These are phyloP conservation scores for Penicillium arizonense DNA, from an alignment of 495 filamentous ascomycete genomes.

Conservation along the genomic window DNA sequence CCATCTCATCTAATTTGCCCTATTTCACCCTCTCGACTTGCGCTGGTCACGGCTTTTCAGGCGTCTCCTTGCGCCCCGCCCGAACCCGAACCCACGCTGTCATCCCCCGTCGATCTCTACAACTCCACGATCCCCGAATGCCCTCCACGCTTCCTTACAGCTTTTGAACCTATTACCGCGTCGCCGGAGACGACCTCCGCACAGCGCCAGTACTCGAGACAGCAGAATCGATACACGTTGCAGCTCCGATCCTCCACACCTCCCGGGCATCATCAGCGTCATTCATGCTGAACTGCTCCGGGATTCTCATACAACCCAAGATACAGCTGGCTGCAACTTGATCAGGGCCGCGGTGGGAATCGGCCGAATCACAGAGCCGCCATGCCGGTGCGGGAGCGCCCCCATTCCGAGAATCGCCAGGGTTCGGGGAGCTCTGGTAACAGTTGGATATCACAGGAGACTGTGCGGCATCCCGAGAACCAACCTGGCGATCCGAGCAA, in stretches of 20 bases:
- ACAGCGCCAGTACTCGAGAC: conserved; percentile 16
- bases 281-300: conserved; percentile 25
- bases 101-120: not conserved
- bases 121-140: not conserved
- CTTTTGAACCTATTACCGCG: not conserved
- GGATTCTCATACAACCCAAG: conserved; percentile 6
- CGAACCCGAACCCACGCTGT: not conserved
- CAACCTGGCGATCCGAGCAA: conserved; percentile 18
- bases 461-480: conserved; percentile 34
- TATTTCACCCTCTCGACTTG: not conserved
- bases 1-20: not conserved
- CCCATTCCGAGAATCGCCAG: conserved; percentile 36
- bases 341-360: conserved; percentile 17
- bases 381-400: conserved; percentile 37
- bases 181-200: conserved; percentile 16
- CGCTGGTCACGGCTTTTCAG: not conserved
- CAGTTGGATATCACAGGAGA: conserved; percentile 47
- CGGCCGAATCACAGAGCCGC: conserved; percentile 17
- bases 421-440: conserved; percentile 45
- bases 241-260: conserved; percentile 8
- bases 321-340: conserved; percentile 23
- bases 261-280: conserved; percentile 3
- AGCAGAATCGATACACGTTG: conserved; percentile 10
- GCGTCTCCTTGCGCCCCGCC: not conserved
- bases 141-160: not conserved